phyloP scores from a whole-genome alignment of 2,329 filamentous ascomycete species.

The Podosphaera xanthii region DNA sequence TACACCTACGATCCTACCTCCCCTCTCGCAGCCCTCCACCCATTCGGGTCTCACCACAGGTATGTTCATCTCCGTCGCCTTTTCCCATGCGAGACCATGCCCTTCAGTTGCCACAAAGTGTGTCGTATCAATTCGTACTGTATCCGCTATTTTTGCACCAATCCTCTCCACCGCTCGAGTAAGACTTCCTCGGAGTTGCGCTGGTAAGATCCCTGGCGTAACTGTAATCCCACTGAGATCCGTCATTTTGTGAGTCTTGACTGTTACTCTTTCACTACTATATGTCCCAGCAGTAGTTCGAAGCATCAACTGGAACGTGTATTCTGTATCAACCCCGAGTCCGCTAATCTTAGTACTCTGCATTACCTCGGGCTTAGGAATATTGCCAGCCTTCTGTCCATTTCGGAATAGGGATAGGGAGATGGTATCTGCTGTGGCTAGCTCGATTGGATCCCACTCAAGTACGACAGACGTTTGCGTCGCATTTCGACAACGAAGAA shows the following conservation, averaged over 20 bases:
- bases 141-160: constrained; percentile 75
- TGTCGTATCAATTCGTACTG: constrained; percentile 86
- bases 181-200: constrained; percentile 48
- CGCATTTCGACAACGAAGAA: constrained; percentile 81
- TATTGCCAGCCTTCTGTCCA: constrained; percentile 86
- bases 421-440: constrained; percentile 78
- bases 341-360: constrained; percentile 93
- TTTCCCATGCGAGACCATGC: constrained; percentile 76
- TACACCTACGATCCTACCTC: constrained; percentile 79
- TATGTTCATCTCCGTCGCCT: constrained; percentile 92
- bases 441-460: constrained; percentile 88
- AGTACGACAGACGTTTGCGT: constrained; percentile 97
- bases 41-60: constrained; percentile 92
- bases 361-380: constrained; percentile 68
- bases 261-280: constrained; percentile 58
- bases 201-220: constrained; percentile 67
- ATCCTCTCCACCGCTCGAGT: constrained; percentile 61
- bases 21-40: constrained; percentile 89
- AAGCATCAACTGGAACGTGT: constrained; percentile 80
- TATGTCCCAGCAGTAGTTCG: constrained; percentile 78
- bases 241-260: constrained; percentile 96
- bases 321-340: constrained; percentile 87
- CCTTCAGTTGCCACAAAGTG: constrained; percentile 96
- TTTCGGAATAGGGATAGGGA: constrained; percentile 85
- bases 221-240: constrained; percentile 89